Evolutionary conservation across 805 yeast species (phyloP).

Genomic region (Saccharomycopsis sp.): DNA sequence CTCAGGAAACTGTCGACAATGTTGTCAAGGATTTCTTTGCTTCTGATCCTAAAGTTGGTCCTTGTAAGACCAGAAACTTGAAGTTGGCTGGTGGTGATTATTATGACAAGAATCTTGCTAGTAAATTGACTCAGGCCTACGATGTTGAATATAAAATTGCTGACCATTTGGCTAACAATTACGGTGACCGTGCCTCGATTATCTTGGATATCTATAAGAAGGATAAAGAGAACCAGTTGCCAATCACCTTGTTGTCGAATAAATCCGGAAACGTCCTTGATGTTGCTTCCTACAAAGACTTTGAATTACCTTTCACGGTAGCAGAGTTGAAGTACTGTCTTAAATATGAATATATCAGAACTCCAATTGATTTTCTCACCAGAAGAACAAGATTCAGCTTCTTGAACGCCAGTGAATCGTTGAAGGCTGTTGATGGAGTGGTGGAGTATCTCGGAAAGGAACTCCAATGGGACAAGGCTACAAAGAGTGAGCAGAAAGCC

Average conservation of each 20-base stretch:
- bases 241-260: constrained; percentile 53
- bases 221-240: constrained; percentile 51
- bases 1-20: constrained; percentile 82
- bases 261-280: constrained; percentile 25
- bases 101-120: constrained; percentile 65
- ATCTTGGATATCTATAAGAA: constrained; percentile 49
- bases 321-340: constrained; percentile 85
- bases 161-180: constrained; percentile 74
- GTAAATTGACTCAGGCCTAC: constrained; percentile 76
- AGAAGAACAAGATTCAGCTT: constrained; percentile 93
- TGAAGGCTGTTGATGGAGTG: constrained; percentile 74
- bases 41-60: constrained; percentile 33
- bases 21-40: constrained; percentile 43
- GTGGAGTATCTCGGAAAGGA: constrained; percentile 80
- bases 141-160: constrained; percentile 68
- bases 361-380: constrained; percentile 84
- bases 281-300: constrained; percentile 39
- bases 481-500: constrained; percentile 46
- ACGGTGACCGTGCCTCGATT: constrained; percentile 84
- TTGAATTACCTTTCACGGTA: constrained; percentile 79
- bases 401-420: constrained; percentile 80
- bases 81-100: constrained; percentile 76
- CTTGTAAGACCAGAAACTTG: constrained; percentile 37
- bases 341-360: constrained; percentile 76
- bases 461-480: constrained; percentile 61